Percentiles rank a stretch among this genome's conserved stretches.
Evolutionary conservation across 345 rosid species (phyloP).

Genomic region (Syzygium aromaticum): DNA sequence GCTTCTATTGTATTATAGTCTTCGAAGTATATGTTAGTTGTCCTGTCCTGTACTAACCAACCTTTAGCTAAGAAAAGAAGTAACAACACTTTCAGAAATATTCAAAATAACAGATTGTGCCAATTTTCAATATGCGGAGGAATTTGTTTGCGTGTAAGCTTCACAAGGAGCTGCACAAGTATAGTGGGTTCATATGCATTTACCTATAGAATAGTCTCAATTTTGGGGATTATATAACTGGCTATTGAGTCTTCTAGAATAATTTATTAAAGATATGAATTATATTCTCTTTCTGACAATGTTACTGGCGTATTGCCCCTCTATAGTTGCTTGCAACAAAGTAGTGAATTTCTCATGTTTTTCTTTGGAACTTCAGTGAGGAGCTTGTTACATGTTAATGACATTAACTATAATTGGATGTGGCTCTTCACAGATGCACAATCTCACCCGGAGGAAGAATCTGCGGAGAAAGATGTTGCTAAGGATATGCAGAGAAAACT

Average conservation of each 20-base stretch:
- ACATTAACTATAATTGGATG: not conserved
- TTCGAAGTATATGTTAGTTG: not conserved
- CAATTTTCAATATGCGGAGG: not conserved
- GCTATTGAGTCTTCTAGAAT: not conserved
- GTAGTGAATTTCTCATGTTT: not conserved
- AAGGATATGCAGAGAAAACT: slow-evolving; percentile 47
- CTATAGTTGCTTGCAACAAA: not conserved
- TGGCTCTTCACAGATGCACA: slow-evolving; percentile 42
- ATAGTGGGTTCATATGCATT: not conserved
- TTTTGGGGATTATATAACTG: not conserved
- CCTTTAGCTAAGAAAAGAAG: not conserved
- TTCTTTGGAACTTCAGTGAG: not conserved
- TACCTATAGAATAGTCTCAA: not conserved
- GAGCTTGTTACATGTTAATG: not conserved
- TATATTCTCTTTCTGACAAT: not conserved
- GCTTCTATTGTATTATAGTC: not conserved
- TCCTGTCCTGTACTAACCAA: not conserved
- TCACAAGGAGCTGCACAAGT: not conserved
- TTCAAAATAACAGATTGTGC: not conserved
- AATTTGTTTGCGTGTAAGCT: not conserved
- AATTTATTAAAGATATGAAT: not conserved
- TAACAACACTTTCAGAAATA: not conserved
- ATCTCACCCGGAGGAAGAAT: slow-evolving; percentile 19
- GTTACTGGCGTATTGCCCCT: not conserved
- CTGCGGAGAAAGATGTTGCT: slow-evolving; percentile 21